phyloP scores from a whole-genome alignment of 1,139 yeast genomes.

The Pichia sp. region DNA sequence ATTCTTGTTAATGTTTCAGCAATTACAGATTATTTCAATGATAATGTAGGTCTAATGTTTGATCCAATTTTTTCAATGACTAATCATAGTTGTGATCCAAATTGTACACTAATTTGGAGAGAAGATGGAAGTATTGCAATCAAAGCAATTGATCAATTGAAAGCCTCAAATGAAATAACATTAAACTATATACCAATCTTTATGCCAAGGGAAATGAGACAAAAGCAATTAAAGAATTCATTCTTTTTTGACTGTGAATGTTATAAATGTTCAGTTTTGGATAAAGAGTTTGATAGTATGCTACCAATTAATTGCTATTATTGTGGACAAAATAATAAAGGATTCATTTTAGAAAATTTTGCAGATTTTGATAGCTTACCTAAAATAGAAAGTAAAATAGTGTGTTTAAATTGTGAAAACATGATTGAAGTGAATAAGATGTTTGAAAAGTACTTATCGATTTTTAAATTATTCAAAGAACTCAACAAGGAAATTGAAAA shows the following conservation, averaged over 20 bases:
- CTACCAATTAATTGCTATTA: constrained; percentile 17
- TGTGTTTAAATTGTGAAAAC: constrained; percentile 7
- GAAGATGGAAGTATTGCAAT: constrained; percentile 18
- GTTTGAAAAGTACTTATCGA: not conserved
- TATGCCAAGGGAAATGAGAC: constrained; percentile 28
- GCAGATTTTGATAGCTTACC: not conserved
- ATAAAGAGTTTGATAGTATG: constrained; percentile 17
- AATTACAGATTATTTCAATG: constrained; percentile 24
- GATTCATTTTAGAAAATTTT: constrained; percentile 11
- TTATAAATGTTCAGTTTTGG: constrained; percentile 21
- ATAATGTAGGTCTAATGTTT: constrained; percentile 31
- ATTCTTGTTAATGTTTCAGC: constrained; percentile 29
- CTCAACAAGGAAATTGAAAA: not conserved
- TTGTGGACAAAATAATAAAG: constrained; percentile 10
- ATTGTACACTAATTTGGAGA: constrained; percentile 27
- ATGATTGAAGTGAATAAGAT: constrained; percentile 1
- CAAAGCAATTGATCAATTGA: constrained; percentile 24
- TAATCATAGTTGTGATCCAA: constrained; percentile 32
- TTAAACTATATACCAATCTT: constrained; percentile 30
- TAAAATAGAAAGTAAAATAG: not conserved
- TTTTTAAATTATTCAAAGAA: constrained; percentile 1
- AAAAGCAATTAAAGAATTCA: constrained; percentile 20
- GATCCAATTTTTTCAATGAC: constrained; percentile 34
- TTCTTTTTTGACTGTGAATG: constrained; percentile 36
- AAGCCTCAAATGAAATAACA: constrained; percentile 27